phyloP scores from a whole-genome alignment of 345 rosid genomes.

The Capsella bursapastoris region DNA sequence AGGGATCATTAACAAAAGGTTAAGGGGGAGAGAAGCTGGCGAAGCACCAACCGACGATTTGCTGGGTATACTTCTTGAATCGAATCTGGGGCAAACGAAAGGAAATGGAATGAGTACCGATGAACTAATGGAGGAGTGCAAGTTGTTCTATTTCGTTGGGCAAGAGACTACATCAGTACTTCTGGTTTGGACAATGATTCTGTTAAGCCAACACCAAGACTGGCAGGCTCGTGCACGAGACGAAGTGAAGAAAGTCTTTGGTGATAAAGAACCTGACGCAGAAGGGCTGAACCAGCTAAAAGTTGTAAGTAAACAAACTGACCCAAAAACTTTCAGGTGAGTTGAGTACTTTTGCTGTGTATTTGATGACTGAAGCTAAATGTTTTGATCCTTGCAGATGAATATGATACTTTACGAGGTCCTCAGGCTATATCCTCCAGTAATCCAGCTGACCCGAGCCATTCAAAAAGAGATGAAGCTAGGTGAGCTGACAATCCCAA shows the following conservation, averaged over 20 bases:
- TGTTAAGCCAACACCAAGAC: constrained; percentile 51
- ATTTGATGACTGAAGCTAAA: not conserved
- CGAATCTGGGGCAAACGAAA: constrained; percentile 46
- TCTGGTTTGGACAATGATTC: constrained; percentile 60
- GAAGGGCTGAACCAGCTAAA: constrained; percentile 50
- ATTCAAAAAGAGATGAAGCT: constrained; percentile 45
- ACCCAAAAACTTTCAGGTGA: not conserved
- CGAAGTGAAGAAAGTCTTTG: constrained; percentile 56
- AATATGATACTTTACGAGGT: constrained; percentile 43
- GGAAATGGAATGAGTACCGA: constrained; percentile 46
- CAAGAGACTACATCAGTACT: constrained; percentile 61
- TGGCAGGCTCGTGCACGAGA: constrained; percentile 70
- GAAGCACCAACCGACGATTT: constrained; percentile 47
- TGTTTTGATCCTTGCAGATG: not conserved
- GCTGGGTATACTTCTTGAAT: constrained; percentile 49
- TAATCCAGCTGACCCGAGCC: constrained; percentile 21
- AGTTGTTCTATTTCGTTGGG: constrained; percentile 63
- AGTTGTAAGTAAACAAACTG: constrained; percentile 44
- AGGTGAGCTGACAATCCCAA: constrained; percentile 49
- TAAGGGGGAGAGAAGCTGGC: constrained; percentile 45
- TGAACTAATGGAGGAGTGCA: constrained; percentile 68
- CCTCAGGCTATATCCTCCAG: constrained; percentile 54
- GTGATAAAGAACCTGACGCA: constrained; percentile 39
- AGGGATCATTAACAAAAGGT: constrained; percentile 46
- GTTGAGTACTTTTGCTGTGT: not conserved